These are phyloP conservation scores for Cryphonectria nitschkei DNA, from an alignment of 2,329 filamentous ascomycete species.

Conservation along the genomic window DNA sequence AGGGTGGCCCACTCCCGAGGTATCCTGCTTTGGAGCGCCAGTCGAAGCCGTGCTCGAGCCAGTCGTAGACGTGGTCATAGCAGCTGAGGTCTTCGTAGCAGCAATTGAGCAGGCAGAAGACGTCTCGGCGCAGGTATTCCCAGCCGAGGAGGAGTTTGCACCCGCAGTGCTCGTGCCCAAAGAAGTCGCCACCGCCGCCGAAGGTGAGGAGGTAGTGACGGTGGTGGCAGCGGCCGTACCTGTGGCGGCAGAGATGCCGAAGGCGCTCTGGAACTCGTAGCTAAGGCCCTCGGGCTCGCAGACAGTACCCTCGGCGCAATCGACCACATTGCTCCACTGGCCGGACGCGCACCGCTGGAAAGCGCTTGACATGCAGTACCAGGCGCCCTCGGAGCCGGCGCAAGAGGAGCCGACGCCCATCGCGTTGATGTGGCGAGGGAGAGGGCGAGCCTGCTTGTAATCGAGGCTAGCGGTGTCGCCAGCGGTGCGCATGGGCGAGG, in stretches of 20 bases:
- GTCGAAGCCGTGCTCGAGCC: background rate
- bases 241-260: slow-evolving; percentile 2
- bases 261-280: slow-evolving; percentile 39
- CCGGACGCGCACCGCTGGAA: slow-evolving; percentile 57
- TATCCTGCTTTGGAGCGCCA: background rate
- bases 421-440: background rate
- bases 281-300: slow-evolving; percentile 49
- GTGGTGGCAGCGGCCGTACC: background rate
- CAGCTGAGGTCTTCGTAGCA: background rate
- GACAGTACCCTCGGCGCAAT: slow-evolving; percentile 49
- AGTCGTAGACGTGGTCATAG: background rate
- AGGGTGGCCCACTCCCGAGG: background rate
- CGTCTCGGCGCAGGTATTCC: background rate
- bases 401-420: slow-evolving; percentile 47
- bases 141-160: background rate
- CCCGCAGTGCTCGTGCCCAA: background rate
- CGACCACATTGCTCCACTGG: slow-evolving; percentile 49
- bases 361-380: slow-evolving; percentile 55
- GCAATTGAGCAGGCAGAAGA: background rate
- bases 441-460: background rate
- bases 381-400: slow-evolving; percentile 51
- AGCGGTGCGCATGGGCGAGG: background rate
- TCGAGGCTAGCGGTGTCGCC: background rate
- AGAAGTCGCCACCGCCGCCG: background rate
- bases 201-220: background rate